Percentiles rank a stretch among this genome's conserved stretches.
Evolutionary conservation across 2,329 filamentous ascomycete genomes (phyloP).

Genomic region (Penicillium fuscoglaucum): DNA sequence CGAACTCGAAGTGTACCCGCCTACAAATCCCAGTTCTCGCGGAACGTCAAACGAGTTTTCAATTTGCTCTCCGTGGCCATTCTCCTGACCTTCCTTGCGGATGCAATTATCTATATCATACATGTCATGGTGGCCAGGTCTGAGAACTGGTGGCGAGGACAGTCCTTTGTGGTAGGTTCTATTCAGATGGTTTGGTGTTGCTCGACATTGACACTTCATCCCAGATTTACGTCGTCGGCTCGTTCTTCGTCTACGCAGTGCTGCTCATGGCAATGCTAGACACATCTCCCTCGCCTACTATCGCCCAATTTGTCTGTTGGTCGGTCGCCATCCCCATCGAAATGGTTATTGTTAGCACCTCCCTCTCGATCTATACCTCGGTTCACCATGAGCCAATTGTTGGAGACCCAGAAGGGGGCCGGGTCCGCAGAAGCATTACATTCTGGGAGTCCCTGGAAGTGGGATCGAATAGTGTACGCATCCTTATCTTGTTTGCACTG

Average conservation of each 20-base stretch:
- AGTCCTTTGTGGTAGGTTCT: conserved; percentile 68
- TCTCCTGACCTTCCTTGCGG: conserved; percentile 72
- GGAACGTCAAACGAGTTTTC: conserved; percentile 69
- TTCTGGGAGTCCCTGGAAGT: conserved; percentile 45
- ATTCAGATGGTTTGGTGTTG: neutral
- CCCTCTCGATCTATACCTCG: conserved; percentile 66
- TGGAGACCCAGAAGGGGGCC: conserved; percentile 49
- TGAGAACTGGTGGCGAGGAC: conserved; percentile 78
- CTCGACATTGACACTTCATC: conserved; percentile 16
- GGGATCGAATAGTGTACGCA: conserved; percentile 64
- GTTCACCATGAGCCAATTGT: conserved; percentile 64
- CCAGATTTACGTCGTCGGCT: conserved; percentile 80
- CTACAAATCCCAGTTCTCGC: conserved; percentile 59
- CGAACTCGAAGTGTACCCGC: conserved; percentile 53
- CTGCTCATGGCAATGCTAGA: conserved; percentile 85
- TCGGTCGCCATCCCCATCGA: conserved; percentile 70
- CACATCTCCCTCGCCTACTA: conserved; percentile 74
- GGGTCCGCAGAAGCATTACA: conserved; percentile 43
- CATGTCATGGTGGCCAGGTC: conserved; percentile 69
- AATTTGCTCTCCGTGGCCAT: conserved; percentile 71
- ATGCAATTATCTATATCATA: conserved; percentile 69
- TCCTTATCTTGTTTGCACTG: conserved; percentile 65
- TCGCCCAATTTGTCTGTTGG: conserved; percentile 81
- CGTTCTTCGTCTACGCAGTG: conserved; percentile 83
- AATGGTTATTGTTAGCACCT: conserved; percentile 67